phyloP scores from a whole-genome alignment of 164 flowering plant species.

The Umbilicus rupestris region DNA sequence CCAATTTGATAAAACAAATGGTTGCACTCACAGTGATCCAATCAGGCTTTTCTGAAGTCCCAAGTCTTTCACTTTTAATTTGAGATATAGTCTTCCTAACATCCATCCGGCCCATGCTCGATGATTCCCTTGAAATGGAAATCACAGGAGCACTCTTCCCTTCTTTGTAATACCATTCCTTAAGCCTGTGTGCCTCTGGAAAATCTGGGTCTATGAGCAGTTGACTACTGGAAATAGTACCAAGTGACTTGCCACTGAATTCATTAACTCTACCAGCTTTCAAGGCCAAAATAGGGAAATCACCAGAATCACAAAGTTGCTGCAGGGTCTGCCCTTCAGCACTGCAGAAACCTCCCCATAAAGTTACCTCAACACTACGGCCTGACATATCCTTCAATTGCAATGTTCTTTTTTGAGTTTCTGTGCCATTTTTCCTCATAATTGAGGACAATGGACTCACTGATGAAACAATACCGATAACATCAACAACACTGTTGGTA shows the following conservation, averaged over 20 bases:
- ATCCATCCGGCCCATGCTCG: conserved; percentile 41
- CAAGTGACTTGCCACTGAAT: conserved; percentile 79
- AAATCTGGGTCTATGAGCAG: conserved; percentile 74
- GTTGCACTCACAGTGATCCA: conserved; percentile 74
- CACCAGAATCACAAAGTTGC: conserved; percentile 65
- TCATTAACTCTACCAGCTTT: conserved; percentile 76
- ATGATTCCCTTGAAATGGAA: conserved; percentile 65
- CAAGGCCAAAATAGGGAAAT: conserved; percentile 76
- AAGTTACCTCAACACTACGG: conserved; percentile 81
- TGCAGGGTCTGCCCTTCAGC: conserved; percentile 83
- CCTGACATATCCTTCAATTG: conserved; percentile 91
- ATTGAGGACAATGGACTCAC: conserved; percentile 58
- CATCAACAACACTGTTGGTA: conserved; percentile 53
- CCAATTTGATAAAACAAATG: conserved; percentile 51
- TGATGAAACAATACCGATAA: conserved; percentile 78
- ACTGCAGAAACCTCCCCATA: conserved; percentile 86
- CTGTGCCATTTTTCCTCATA: conserved; percentile 81
- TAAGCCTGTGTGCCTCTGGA: conserved; percentile 54
- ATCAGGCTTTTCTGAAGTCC: conserved; percentile 94
- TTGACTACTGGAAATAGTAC: conserved; percentile 64
- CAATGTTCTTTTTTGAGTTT: conserved; percentile 67
- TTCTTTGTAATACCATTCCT: conserved; percentile 66
- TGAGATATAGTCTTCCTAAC: conserved; percentile 66
- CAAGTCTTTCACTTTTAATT: conserved; percentile 84
- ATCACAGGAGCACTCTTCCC: conserved; percentile 45